Evolutionary conservation across 2,329 filamentous ascomycete species (phyloP).

Genomic region (Venturia pyrina): DNA sequence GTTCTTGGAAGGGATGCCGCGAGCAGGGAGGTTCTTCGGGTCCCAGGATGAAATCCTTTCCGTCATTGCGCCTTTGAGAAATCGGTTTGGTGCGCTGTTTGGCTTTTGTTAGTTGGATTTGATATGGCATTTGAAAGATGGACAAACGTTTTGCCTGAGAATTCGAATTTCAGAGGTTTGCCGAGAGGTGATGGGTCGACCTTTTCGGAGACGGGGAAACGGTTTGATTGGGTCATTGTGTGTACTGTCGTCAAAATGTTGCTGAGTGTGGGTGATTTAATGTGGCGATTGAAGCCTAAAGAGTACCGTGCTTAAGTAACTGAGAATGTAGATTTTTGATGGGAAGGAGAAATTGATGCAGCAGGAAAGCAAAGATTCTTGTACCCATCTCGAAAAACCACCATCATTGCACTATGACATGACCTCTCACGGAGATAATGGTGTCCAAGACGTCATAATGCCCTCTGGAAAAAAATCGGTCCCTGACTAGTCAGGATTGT

Average conservation of each 20-base stretch:
- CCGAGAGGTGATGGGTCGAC: neutral
- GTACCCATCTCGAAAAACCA: neutral
- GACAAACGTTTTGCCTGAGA: conserved; percentile 2
- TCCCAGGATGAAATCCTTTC: conserved; percentile 55
- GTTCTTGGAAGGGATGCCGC: conserved; percentile 44
- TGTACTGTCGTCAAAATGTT: neutral
- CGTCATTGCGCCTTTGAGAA: conserved; percentile 43
- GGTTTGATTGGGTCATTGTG: neutral
- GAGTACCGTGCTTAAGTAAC: neutral
- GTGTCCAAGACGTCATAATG: neutral
- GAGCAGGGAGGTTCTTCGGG: conserved; percentile 38
- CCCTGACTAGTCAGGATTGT: neutral
- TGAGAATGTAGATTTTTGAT: neutral
- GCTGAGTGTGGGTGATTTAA: neutral
- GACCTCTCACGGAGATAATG: neutral
- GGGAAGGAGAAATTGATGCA: neutral
- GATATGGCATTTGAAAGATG: neutral
- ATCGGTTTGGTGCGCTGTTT: conserved; percentile 7
- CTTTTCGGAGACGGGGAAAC: neutral
- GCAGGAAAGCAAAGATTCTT: neutral
- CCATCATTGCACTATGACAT: neutral
- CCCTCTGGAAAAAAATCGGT: neutral
- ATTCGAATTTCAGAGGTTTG: conserved; percentile 5
- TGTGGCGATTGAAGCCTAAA: neutral
- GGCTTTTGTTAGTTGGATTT: neutral